A percentile compares a stretch with the other conserved stretches of the same genome.
Conservation (phyloP, 306 rosid species). For the Pueraria montana region DNA sequence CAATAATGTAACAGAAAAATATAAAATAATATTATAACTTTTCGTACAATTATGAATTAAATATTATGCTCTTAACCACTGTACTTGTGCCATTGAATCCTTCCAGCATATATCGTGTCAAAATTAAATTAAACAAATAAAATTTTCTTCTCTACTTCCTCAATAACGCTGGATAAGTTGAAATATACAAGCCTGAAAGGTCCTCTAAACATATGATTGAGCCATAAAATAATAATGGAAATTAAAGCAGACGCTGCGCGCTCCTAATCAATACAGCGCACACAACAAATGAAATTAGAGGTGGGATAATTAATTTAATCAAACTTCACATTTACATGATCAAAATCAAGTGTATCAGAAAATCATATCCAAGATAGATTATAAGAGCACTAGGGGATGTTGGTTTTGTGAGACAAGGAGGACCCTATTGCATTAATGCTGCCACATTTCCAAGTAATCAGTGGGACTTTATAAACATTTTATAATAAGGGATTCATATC, state of each 20-base stretch:
- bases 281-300: constrained; percentile 42
- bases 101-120: constrained; percentile 13
- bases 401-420: constrained; percentile 70
- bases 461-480: constrained; percentile 47
- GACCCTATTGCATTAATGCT: constrained; percentile 60
- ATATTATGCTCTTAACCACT: constrained; percentile 13
- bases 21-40: background rate
- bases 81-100: constrained; percentile 38
- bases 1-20: background rate
- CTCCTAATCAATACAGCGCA: constrained; percentile 44
- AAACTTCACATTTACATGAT: constrained; percentile 35
- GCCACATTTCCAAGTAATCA: constrained; percentile 71
- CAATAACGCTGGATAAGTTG: background rate
- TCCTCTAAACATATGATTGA: constrained; percentile 34
- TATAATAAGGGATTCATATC: constrained; percentile 41
- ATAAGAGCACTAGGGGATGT: constrained; percentile 78
- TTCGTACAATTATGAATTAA: background rate
- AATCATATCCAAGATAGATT: constrained; percentile 76
- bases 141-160: background rate
- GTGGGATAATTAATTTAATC: constrained; percentile 47
- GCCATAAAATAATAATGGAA: constrained; percentile 29
- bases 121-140: constrained; percentile 8
- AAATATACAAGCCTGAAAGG: constrained; percentile 8
- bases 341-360: constrained; percentile 55
- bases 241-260: constrained; percentile 8